phyloP scores from a whole-genome alignment of 1,284 basidiomycete species.

The Mixia osmundae region DNA sequence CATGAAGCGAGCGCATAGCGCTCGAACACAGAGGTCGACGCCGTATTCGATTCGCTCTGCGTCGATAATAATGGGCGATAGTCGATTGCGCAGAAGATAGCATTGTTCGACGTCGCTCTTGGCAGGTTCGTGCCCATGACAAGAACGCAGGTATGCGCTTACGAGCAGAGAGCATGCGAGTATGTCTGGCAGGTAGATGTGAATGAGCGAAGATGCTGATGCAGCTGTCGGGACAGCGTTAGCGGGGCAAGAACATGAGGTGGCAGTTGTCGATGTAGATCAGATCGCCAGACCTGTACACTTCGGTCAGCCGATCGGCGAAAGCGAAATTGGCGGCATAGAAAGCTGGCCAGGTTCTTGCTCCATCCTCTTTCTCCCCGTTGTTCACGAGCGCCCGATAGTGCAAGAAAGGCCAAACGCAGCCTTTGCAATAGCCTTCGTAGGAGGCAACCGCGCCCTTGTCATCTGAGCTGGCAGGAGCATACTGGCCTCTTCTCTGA shows the following conservation, averaged over 20 bases:
- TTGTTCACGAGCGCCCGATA: conserved; percentile 45
- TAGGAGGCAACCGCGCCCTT: conserved; percentile 24
- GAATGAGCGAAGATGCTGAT: conserved; percentile 92
- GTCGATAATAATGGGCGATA: conserved; percentile 94
- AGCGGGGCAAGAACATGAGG: conserved; percentile 64
- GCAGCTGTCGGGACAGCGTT: conserved; percentile 46
- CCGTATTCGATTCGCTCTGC: conserved; percentile 57
- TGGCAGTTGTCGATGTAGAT: conserved; percentile 39
- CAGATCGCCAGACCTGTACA: conserved; percentile 72
- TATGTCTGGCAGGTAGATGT: conserved; percentile 87
- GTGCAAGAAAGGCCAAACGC: conserved; percentile 91
- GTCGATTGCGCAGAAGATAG: conserved; percentile 58
- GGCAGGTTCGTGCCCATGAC: conserved; percentile 81
- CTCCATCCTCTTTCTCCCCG: conserved; percentile 44
- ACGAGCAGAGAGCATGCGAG: conserved; percentile 87
- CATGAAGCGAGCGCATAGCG: conserved; percentile 62
- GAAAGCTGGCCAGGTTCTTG: conserved; percentile 58
- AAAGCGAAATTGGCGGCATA: conserved; percentile 66
- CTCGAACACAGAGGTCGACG: conserved; percentile 66
- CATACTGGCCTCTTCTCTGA: conserved; percentile 40
- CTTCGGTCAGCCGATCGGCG: conserved; percentile 44
- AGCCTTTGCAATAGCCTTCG: conserved; percentile 65
- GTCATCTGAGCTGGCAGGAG: conserved; percentile 81
- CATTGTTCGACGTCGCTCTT: conserved; percentile 58
- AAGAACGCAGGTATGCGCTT: conserved; percentile 77